Evolutionary conservation across 306 rosid genomes (phyloP), one percentile per base, ranked within the genome.

Genomic region (Prunus mume): DNA sequence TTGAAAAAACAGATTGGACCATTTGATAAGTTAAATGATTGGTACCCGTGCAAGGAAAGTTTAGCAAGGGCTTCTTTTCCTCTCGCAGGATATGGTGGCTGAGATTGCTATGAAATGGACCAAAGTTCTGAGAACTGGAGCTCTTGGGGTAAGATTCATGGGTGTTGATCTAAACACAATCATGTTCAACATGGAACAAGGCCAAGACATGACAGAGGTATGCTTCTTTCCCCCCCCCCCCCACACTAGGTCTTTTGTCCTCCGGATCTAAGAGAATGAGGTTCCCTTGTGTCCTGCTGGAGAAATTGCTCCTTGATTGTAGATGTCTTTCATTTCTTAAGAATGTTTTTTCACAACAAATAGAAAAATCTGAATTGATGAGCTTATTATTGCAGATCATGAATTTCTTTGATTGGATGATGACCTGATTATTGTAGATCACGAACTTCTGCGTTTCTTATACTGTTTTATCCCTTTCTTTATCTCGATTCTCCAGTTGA

Each of bases 51-150:
- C 24, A 22, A 22, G 24, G 24, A 22, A 62, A 58, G 46, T 32
- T 38, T n/a, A 12, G 6, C 46, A 18, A 45, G 43, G 30, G 58
- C 58, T 17, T 55, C 49, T 54, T 34, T 71, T 34, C 62, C 50
- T 61, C 66, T 86, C 5, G 41, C 78, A 94, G 98, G 96, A 95
- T 32, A 77, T 25, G 79, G 97, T 92, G 68, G 81, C 90, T 66
- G 91, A 86, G 84, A 81, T 85, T 72, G 93, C 96, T 58, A 92
- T 78, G 93, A 91, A 85, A 78, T 95, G 98, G 98, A 90, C 92
- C 58, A 85, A 89, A 3, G 87, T 95, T 71, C 73, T 90, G 84
- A 92, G 90, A 84, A 88, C 95, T 9, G 98, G 96, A 83, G 88
- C 89, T 15, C 13, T 95, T 24, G 97, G 83, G 41, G 90, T 76